These are phyloP conservation scores for Pseudocercospora macadamiae DNA, from an alignment of 2,329 filamentous ascomycete species.

Conservation along the genomic window DNA sequence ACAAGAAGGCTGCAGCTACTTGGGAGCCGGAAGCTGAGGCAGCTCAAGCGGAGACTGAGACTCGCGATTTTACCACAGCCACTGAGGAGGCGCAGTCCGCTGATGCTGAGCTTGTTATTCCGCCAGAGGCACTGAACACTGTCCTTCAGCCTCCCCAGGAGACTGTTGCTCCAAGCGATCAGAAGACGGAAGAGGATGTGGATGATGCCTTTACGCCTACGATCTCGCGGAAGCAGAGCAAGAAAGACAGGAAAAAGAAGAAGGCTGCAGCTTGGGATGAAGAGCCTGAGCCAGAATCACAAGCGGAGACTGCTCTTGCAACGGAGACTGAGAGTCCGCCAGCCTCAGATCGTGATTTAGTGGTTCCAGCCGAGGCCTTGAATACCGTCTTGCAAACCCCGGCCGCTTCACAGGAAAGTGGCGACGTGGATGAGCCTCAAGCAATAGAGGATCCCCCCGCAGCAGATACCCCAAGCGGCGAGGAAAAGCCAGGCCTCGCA, in stretches of 20 bases:
- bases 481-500: not conserved
- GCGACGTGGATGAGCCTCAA: not conserved
- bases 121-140: not conserved
- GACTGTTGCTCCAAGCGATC: not conserved
- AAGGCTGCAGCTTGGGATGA: slow-evolving; percentile 5
- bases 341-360: no score
- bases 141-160: not conserved
- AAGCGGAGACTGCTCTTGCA: not conserved
- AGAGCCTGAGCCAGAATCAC: not conserved
- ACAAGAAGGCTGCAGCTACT: slow-evolving; percentile 7
- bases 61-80: not conserved
- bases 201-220: slow-evolving; percentile 7
- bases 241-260: slow-evolving; percentile 31
- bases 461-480: no score
- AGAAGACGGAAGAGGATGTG: not conserved
- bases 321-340: not conserved
- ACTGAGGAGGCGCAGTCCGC: not conserved
- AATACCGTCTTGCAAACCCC: not conserved
- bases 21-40: slow-evolving; percentile 7
- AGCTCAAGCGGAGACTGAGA: not conserved
- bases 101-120: not conserved
- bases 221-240: slow-evolving; percentile 25
- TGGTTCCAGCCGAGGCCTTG: not conserved
- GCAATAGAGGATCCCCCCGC: slow-evolving; percentile 4
- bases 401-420: not conserved